Conservation (phyloP, 225 moss, liverwort and hornwort genomes). For the Polytrichum formosum region DNA sequence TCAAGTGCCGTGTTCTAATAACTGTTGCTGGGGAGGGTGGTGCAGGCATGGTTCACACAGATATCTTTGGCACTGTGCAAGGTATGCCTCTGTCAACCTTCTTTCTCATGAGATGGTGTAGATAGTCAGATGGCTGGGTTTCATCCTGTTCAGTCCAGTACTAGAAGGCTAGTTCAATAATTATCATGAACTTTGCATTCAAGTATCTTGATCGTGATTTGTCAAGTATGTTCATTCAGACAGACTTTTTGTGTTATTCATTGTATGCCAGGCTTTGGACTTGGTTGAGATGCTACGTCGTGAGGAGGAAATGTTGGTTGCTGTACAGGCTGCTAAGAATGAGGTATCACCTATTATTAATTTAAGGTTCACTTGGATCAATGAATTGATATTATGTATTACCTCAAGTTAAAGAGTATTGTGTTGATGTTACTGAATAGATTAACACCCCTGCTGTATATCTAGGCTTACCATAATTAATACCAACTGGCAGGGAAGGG, state of each 20-base stretch:
- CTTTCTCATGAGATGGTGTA: not conserved
- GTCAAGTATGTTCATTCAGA: no score
- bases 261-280: slow-evolving; percentile 65
- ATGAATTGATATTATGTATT: not conserved
- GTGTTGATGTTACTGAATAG: no score
- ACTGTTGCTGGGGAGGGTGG: slow-evolving; percentile 9
- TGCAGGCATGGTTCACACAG: slow-evolving; percentile 85
- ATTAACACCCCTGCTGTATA: no score
- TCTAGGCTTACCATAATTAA: no score
- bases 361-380: not conserved
- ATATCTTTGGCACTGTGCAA: slow-evolving; percentile 78
- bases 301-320: slow-evolving; percentile 85
- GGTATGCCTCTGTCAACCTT: slow-evolving; percentile 38
- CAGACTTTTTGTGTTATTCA: not conserved
- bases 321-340: slow-evolving; percentile 69
- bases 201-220: no score
- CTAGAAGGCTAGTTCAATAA: no score
- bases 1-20: no score
- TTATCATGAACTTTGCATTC: no score
- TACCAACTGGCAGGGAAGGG: slow-evolving; percentile 44
- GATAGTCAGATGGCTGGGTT: no score
- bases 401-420: no score
- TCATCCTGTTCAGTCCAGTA: no score
- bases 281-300: slow-evolving; percentile 85
- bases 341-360: slow-evolving; percentile 52